Conservation (phyloP, 2,329 filamentous ascomycete species). For the Colletotrichum sp. region DNA sequence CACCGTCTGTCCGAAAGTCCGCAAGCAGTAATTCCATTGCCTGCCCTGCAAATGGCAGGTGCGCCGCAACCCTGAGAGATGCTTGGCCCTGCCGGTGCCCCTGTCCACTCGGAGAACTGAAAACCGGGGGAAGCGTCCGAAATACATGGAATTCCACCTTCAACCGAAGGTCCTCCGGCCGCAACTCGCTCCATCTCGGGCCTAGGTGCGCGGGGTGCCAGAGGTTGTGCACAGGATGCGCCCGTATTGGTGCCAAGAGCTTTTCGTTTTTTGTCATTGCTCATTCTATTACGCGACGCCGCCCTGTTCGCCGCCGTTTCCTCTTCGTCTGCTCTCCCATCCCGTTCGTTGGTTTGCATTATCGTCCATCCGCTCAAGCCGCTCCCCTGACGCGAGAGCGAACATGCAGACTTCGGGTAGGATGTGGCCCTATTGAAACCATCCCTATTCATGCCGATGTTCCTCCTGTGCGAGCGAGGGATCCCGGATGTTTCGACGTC, state of each 20-base stretch:
- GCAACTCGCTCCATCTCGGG: slow-evolving; percentile 9
- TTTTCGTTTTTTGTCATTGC: background rate
- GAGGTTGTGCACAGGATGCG: background rate
- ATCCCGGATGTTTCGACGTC: background rate
- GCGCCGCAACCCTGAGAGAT: background rate
- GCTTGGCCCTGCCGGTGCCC: slow-evolving; percentile 14
- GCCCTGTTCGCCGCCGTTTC: background rate
- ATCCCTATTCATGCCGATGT: background rate
- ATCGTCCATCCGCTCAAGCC: background rate
- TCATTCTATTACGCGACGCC: background rate
- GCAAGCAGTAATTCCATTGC: slow-evolving; percentile 6
- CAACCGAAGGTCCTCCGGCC: background rate
- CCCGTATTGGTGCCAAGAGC: slow-evolving; percentile 18
- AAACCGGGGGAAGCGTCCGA: slow-evolving; percentile 11
- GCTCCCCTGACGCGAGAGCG: background rate
- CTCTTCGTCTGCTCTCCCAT: background rate
- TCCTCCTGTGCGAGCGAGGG: background rate
- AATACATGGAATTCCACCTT: background rate
- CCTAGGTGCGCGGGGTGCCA: background rate
- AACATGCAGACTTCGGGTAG: background rate
- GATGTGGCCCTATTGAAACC: background rate
- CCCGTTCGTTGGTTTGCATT: background rate
- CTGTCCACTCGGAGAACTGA: slow-evolving; percentile 6
- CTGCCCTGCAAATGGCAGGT: slow-evolving; percentile 7
- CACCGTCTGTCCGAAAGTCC: slow-evolving; percentile 4